Evolutionary conservation across 1,284 basidiomycete species (phyloP), one percentile per base, ranked within the genome.

Genomic region (Microbotryomycetes sp.): DNA sequence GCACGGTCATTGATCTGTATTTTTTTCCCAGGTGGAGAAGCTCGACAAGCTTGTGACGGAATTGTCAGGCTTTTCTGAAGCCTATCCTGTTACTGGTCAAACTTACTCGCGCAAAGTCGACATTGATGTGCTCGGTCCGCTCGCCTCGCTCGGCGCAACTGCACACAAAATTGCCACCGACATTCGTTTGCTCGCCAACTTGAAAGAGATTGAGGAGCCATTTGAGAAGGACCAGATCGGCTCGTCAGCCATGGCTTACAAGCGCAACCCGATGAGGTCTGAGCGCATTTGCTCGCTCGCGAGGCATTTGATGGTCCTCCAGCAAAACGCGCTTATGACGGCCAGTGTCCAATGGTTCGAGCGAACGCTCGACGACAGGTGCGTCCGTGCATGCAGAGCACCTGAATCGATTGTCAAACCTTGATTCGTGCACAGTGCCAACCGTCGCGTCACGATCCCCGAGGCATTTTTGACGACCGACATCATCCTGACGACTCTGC

Each of bases 201-300:
- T 98, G 64, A 97, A 99, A 81, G 96, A 98, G 83, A 81, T 99
- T 52, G 96, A 99, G 78, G 96, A 99, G 75, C 96, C 96, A 0
- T 98, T 98, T 75, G 96, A 99, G 77, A 90, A 91, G 67, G 94
- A 94, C 56, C 96, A 99, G 79, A 98, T 98, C 70, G 96, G 96
- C n/a, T 76, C 74, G 64, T 74, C 69, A n/a, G 69, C 66, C 16
- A 99, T 99, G 94, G 94, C 96, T 2, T 99, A 99, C 84, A 98
- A 99, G 80, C 84, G 96, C 64, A 98, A 99, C 78, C 96, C 96
- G 1, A 99, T 99, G 96, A 89, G 96, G 59, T 93, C 85, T 64
- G 96, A 99, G 78, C 88, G 96, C 52, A 88, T 97, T 55, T 99
- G 96, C 81, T 92, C 89, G 71, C 83, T 99, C 50, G 82, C 94